Conservation (phyloP, 2,329 filamentous ascomycete genomes). For the Penicillium capsulatum region DNA sequence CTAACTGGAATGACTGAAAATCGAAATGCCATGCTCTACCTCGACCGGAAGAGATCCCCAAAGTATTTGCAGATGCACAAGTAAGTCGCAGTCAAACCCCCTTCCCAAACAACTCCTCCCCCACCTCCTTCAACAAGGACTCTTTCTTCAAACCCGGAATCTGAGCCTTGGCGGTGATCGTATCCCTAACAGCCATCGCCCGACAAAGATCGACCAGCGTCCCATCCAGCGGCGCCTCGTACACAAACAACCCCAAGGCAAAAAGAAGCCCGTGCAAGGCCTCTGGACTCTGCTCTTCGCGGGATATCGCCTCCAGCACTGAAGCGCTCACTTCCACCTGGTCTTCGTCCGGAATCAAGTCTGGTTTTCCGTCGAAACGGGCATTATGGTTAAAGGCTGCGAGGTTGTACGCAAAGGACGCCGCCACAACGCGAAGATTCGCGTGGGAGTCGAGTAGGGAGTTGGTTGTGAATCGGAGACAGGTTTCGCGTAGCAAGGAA, state of each 20-base stretch:
- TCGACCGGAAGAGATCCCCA: too few relatives aligned
- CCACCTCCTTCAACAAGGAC: slow-evolving; percentile 53
- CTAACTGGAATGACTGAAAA: too few relatives aligned
- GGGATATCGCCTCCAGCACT: slow-evolving; percentile 66
- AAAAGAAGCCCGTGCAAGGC: slow-evolving; percentile 72
- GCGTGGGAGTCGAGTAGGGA: slow-evolving; percentile 75
- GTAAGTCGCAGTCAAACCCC: too few relatives aligned
- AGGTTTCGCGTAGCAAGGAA: slow-evolving; percentile 50
- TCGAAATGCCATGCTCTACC: too few relatives aligned
- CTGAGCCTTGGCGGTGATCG: slow-evolving; percentile 53
- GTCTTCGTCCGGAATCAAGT: slow-evolving; percentile 62
- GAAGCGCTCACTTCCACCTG: slow-evolving; percentile 80
- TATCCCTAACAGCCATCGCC: slow-evolving; percentile 68
- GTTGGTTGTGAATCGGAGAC: slow-evolving; percentile 67
- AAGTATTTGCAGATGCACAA: too few relatives aligned
- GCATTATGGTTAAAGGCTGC: slow-evolving; percentile 64
- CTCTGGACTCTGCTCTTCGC: slow-evolving; percentile 55
- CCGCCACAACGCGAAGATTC: slow-evolving; percentile 74
- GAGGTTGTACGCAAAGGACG: slow-evolving; percentile 80
- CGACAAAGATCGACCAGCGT: slow-evolving; percentile 76
- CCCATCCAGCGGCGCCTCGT: slow-evolving; percentile 64
- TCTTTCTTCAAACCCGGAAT: slow-evolving; percentile 55
- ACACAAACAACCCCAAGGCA: slow-evolving; percentile 71
- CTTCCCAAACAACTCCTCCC: slow-evolving; percentile 42
- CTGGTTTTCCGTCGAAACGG: slow-evolving; percentile 54